Evolutionary conservation across 1,284 basidiomycete species (phyloP).

Genomic region (Cutaneotrichosporon dermatis): DNA sequence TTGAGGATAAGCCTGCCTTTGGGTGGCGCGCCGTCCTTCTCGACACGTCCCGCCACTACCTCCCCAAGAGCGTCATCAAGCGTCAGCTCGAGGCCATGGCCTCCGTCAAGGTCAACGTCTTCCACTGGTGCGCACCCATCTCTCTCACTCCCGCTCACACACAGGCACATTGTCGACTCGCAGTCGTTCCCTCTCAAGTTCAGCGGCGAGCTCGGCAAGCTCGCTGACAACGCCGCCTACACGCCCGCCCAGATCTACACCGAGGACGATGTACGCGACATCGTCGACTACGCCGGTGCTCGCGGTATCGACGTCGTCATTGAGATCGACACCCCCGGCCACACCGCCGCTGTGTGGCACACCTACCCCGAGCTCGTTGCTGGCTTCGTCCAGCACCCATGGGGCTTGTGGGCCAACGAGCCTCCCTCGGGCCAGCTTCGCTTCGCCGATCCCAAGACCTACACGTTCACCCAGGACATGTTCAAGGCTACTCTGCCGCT

Average conservation of each 20-base stretch:
- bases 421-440: conserved; percentile 78
- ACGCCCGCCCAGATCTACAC: conserved; percentile 52
- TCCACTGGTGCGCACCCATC: conserved; percentile 7
- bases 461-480: conserved; percentile 53
- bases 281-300: conserved; percentile 69
- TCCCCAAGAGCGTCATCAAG: background rate
- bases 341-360: conserved; percentile 60
- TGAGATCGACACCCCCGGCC: conserved; percentile 69
- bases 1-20: conserved; percentile 50
- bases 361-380: conserved; percentile 66
- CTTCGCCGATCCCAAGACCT: conserved; percentile 55
- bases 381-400: conserved; percentile 49
- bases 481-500: conserved; percentile 42
- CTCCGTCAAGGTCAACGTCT: conserved; percentile 60
- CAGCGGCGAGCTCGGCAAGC: conserved; percentile 55
- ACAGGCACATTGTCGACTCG: conserved; percentile 1
- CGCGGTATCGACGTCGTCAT: conserved; percentile 74
- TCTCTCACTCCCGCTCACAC: background rate
- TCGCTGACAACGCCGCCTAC: conserved; percentile 59
- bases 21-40: conserved; percentile 66
- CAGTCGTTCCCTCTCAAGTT: conserved; percentile 4
- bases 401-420: conserved; percentile 53
- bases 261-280: conserved; percentile 57
- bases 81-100: conserved; percentile 75
- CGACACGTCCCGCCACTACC: conserved; percentile 57